Percentiles rank a stretch among this genome's conserved stretches.
phyloP scores from a whole-genome alignment of 306 rosid genomes.

The Sphenostylis stenocarpa region DNA sequence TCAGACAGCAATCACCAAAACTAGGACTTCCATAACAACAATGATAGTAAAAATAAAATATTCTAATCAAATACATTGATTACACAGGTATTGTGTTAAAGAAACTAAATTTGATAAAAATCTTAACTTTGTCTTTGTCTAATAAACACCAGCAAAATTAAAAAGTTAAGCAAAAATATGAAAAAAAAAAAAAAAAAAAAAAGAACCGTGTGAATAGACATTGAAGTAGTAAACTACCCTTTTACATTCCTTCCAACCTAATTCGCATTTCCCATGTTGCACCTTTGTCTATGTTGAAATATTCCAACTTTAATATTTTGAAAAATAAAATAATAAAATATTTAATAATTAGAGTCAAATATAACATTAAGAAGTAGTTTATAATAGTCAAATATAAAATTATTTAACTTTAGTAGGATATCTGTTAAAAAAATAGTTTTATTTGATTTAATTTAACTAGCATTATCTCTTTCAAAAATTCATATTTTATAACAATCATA shows the following conservation, averaged over 20 bases:
- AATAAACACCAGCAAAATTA: neutral
- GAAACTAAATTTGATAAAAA: too few species aligned
- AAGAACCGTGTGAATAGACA: too few species aligned
- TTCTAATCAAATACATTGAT: neutral
- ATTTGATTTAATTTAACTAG: too few species aligned
- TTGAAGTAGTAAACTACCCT: neutral
- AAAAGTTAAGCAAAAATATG: neutral
- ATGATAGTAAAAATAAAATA: neutral
- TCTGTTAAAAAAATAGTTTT: too few species aligned
- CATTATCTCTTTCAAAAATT: too few species aligned
- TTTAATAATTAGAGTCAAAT: too few species aligned
- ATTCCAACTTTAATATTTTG: neutral
- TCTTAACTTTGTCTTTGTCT: too few species aligned
- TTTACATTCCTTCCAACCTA: constrained; percentile 33
- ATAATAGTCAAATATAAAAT: too few species aligned
- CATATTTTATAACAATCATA: too few species aligned
- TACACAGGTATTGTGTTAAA: neutral
- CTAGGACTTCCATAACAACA: constrained; percentile 11
- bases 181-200: neutral
- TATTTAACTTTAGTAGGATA: too few species aligned
- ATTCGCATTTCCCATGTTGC: constrained; percentile 12
- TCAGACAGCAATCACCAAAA: constrained; percentile 40
- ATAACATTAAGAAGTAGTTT: too few species aligned
- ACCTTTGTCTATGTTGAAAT: neutral
- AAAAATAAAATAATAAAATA: neutral